Evolutionary conservation across 2,329 filamentous ascomycete species (phyloP).

Genomic region (Xylariaceae sp.): DNA sequence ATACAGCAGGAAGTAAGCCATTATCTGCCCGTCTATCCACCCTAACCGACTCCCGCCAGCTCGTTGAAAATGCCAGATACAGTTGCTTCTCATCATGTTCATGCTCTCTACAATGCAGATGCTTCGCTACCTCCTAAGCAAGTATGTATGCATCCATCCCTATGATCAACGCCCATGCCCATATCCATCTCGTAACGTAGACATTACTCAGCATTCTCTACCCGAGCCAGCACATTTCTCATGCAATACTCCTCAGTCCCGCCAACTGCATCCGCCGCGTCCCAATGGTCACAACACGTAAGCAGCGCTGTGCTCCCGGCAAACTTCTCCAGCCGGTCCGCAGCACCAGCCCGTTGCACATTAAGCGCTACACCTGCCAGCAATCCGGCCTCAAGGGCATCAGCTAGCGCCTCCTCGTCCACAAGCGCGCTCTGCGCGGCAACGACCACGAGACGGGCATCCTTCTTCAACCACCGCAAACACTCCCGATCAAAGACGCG

Average conservation of each 20-base stretch:
- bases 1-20: background rate
- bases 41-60: background rate
- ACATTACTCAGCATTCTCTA: conserved; percentile 34
- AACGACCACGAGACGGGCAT: conserved; percentile 60
- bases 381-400: conserved; percentile 50
- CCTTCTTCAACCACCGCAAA: conserved; percentile 49
- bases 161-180: background rate
- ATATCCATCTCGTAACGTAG: background rate
- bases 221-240: conserved; percentile 60
- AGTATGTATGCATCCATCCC: background rate
- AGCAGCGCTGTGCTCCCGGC: conserved; percentile 48
- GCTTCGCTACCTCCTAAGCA: background rate
- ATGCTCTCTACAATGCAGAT: background rate
- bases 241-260: conserved; percentile 65
- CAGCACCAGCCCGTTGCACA: conserved; percentile 54
- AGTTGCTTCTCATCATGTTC: background rate
- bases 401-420: conserved; percentile 59
- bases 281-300: conserved; percentile 65
- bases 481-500: conserved; percentile 46
- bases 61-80: background rate
- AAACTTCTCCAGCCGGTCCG: conserved; percentile 42
- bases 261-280: conserved; percentile 61
- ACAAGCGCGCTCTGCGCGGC: conserved; percentile 55
- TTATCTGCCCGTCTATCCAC: background rate
- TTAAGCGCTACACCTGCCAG: conserved; percentile 57